Evolutionary conservation across 495 filamentous ascomycete genomes (phyloP).

Genomic region (Neurospora sp.): DNA sequence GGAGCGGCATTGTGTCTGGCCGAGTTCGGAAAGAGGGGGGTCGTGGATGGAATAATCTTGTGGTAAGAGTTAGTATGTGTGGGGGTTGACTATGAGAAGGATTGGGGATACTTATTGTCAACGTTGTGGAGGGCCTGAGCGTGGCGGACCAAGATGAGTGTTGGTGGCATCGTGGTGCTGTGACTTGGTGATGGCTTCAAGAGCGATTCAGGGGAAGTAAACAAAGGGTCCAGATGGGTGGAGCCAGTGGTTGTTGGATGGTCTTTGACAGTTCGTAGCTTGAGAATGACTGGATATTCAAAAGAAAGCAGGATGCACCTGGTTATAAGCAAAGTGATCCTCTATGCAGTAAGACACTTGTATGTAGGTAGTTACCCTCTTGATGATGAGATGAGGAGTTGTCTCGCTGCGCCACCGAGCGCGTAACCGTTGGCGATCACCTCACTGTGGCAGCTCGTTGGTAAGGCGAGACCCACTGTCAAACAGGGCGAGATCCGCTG

Average conservation of each 20-base stretch:
- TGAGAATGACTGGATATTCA: background rate
- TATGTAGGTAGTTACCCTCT: background rate
- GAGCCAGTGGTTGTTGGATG: background rate
- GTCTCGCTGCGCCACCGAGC: background rate
- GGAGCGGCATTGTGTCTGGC: constrained; percentile 39
- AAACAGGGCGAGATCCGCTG: background rate
- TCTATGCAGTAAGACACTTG: background rate
- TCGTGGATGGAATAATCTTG: constrained; percentile 44
- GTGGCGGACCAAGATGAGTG: constrained; percentile 49
- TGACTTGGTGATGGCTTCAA: background rate
- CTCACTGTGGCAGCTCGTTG: background rate
- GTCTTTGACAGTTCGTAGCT: background rate
- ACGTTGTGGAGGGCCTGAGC: constrained; percentile 48
- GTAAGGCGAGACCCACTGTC: background rate
- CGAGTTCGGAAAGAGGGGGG: constrained; percentile 45
- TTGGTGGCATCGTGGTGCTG: constrained; percentile 39
- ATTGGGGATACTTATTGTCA: constrained; percentile 18
- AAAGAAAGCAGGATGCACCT: background rate
- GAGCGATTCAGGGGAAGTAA: background rate
- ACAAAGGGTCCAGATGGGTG: background rate
- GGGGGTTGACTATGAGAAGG: no score
- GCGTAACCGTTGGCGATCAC: background rate
- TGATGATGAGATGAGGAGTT: background rate
- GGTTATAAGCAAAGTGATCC: background rate
- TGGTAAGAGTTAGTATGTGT: constrained; percentile 13